A percentile compares a stretch with the other conserved stretches of the same genome.
phyloP scores from a whole-genome alignment of 805 yeast genomes.

The Starmera pachycereana region DNA sequence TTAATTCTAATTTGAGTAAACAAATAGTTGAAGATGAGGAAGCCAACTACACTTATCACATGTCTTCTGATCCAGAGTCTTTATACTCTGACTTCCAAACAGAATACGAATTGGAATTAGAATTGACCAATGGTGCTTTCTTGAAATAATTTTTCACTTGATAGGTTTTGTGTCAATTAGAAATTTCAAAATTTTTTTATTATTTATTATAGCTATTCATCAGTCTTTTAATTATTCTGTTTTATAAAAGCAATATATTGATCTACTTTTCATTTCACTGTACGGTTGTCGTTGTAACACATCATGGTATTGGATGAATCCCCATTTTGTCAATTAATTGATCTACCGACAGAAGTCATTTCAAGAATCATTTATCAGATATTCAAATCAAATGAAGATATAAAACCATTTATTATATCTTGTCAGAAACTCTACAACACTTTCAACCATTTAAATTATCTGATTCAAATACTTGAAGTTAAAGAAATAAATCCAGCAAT shows the following conservation, averaged over 20 bases:
- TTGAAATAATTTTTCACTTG: neutral
- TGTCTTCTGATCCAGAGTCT: constrained; percentile 55
- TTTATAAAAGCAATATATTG: too few species aligned
- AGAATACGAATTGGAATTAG: constrained; percentile 43
- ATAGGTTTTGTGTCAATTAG: too few species aligned
- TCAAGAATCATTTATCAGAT: constrained; percentile 4
- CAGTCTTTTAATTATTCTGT: too few species aligned
- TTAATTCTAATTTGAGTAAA: constrained; percentile 27
- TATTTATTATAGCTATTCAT: too few species aligned
- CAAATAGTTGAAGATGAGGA: constrained; percentile 43
- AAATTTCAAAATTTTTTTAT: too few species aligned
- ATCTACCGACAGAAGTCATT: constrained; percentile 11
- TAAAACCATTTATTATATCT: constrained; percentile 7
- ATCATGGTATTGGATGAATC: too few species aligned
- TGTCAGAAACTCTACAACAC: constrained; percentile 5
- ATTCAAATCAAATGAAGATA: neutral
- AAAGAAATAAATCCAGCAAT: constrained; percentile 1
- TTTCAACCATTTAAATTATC: constrained; percentile 6
- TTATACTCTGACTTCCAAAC: constrained; percentile 68
- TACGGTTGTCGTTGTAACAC: too few species aligned
- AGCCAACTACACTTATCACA: constrained; percentile 55
- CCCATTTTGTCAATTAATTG: too few species aligned
- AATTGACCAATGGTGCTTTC: constrained; percentile 18
- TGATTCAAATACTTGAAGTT: constrained; percentile 4
- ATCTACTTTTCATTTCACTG: too few species aligned